Evolutionary conservation across 2,329 filamentous ascomycete species (phyloP), one percentile per base, ranked within the genome.

Genomic region (Penicillium sclerotigenum): DNA sequence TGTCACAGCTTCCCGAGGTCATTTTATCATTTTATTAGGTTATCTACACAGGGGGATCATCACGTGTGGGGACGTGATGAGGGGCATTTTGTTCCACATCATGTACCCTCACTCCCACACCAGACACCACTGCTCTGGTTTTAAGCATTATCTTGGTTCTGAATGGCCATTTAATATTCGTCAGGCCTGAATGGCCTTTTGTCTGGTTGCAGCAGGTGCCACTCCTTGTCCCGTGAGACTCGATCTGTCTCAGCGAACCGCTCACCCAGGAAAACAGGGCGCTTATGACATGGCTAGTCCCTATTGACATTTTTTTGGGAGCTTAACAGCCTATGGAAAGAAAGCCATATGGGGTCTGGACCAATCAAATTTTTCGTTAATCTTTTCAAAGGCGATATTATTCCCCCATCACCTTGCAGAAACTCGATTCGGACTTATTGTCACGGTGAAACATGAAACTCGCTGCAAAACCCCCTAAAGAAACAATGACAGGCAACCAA

Each of bases 251-350:
- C 60, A 62, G 62, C 65, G 64, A 71, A 64, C 65, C 68, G 67
- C 70, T 72, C 60, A 64, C 61, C 60, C 61, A 57, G 47, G 16
- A 63, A 54, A 62, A 57, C 59, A 64, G 59, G 70, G 70, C 70
- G 71, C 71, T 71, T 71, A 73, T 60, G 57, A 59, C 59, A 65
- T 66, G 66, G 62, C 66, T 65, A 67, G 65, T 50, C 59, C 54
- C 57, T 47, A 64, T 58, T 57, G 51, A 56, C 56, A 63, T 64
- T 59, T 60, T 62, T 52, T 68, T 70, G 64, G 62, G 67, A 62
- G 55, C 45, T 54, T 58, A 42, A 58, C 55, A 62, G 56, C 60
- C 65, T 61, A 64, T 65, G 38, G 49, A 48, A 46, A 49, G 40
- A 31, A 45, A 57, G 28, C 52, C 60, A 58, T 52, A 52, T 45